These are phyloP conservation scores for Aspergillus bertholletiae DNA, from an alignment of 495 filamentous ascomycete species.

Conservation along the genomic window DNA sequence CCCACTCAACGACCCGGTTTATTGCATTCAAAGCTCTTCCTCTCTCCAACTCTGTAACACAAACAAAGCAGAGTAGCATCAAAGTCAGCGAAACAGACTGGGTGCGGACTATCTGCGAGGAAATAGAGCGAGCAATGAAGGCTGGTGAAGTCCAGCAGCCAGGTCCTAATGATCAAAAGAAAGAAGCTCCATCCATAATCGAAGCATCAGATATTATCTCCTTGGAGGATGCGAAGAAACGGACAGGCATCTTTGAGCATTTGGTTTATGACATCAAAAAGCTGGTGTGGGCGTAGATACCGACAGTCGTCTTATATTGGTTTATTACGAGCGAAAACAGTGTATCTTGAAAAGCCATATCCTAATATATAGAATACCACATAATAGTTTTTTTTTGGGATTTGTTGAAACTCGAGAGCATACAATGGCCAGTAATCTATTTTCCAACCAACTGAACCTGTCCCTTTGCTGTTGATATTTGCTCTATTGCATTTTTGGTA, in stretches of 20 bases:
- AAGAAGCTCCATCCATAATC: slow-evolving; percentile 36
- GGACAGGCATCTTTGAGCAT: slow-evolving; percentile 81
- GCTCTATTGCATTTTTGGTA: too few relatives aligned
- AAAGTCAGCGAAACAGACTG: slow-evolving; percentile 64
- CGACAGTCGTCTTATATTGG: not conserved
- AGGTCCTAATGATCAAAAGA: slow-evolving; percentile 6
- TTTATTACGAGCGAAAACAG: too few relatives aligned
- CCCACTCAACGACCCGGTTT: slow-evolving; percentile 36
- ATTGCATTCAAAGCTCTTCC: slow-evolving; percentile 55
- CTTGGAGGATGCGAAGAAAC: slow-evolving; percentile 78
- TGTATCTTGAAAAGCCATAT: too few relatives aligned
- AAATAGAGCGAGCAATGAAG: slow-evolving; percentile 47
- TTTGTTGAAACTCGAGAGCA: too few relatives aligned
- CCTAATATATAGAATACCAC: too few relatives aligned
- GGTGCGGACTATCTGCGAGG: slow-evolving; percentile 64
- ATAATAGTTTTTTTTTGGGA: too few relatives aligned
- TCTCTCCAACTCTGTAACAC: slow-evolving; percentile 36
- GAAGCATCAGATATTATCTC: slow-evolving; percentile 77
- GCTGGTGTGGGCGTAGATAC: slow-evolving; percentile 75
- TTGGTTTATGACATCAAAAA: slow-evolving; percentile 84
- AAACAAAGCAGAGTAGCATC: slow-evolving; percentile 29
- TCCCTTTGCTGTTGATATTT: too few relatives aligned
- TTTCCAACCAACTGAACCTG: too few relatives aligned
- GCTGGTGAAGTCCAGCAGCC: slow-evolving; percentile 19
- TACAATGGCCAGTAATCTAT: too few relatives aligned